Evolutionary conservation across 257 asterid genomes (phyloP), one percentile per base, ranked within the genome.

Genomic region (Rehmannia glutinosa): DNA sequence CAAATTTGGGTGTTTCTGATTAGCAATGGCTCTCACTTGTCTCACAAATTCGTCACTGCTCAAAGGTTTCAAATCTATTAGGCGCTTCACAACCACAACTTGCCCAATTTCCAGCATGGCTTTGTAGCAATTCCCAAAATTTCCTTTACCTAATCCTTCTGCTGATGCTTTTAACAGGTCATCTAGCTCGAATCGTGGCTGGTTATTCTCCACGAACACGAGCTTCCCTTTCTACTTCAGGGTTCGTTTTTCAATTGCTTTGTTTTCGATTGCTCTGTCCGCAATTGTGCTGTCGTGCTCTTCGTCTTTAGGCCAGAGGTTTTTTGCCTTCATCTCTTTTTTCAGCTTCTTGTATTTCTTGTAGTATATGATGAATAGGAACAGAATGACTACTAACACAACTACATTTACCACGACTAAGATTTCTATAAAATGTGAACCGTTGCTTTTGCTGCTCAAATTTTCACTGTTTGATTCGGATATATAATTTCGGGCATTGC

Each of bases 141-240:
- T 87, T 2, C 95, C 97, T 32, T 74, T 75, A 0, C 96, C 95
- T 20, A 90, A 71, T 13, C 96, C 96, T 62, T 87, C 96, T 0
- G 97, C 96, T 1, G 96, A 86, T 2, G 97, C 92, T 59, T 77
- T 82, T 41, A 90, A 58, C 46, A 90, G 78, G 68, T 90, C 92
- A 16, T 84, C 97, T 0, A 87, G 84, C 65, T 84, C 92, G 41
- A 87, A 84, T 3, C 19, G 54, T 4, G 45, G 39, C 57, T 38
- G 81, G 1, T 20, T 32, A 1, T 66, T 65, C 2, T 69, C 83
- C 61, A 80, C 1, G 53, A 90, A 86, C 68, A 80, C 73, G 2
- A 87, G 86, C 64, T 82, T 78, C 60, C 94, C 94, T 77, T 0
- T 72, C 77, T n/a, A 39, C 70, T 47, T 19, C 82, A 8, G 59